Conservation (phyloP, 441 rosid species). For the Pelargonium citronellum region DNA sequence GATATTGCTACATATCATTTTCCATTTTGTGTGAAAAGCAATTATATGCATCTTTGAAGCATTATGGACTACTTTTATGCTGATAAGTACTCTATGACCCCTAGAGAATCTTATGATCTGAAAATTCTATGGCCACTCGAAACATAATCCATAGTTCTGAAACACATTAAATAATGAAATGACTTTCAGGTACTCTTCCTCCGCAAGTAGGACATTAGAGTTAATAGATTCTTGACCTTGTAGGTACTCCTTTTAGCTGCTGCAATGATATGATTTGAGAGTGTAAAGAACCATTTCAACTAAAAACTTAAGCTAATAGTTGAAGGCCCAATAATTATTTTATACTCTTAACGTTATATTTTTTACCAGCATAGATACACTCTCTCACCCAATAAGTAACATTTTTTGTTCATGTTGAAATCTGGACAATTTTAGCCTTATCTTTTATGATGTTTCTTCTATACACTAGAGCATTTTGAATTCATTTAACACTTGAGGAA, state of each 20-base stretch:
- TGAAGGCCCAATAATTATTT: neutral
- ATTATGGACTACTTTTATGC: neutral
- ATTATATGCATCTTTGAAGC: slow-evolving; percentile 2
- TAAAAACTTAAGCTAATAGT: too few relatives aligned
- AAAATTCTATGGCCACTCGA: neutral
- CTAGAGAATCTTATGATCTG: neutral
- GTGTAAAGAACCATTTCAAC: too few relatives aligned
- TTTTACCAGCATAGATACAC: neutral
- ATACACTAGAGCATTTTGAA: neutral
- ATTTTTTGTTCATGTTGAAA: too few relatives aligned
- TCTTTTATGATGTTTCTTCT: too few relatives aligned
- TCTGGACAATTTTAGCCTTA: too few relatives aligned
- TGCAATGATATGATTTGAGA: too few relatives aligned
- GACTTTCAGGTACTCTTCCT: neutral
- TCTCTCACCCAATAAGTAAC: neutral
- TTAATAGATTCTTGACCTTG: neutral
- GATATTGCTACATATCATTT: neutral
- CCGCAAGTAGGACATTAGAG: neutral
- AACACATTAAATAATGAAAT: neutral
- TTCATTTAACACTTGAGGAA: neutral
- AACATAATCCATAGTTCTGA: neutral
- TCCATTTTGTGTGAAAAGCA: neutral
- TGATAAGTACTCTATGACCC: neutral
- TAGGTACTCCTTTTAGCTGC: neutral
- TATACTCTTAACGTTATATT: neutral